Percentiles rank a stretch among this genome's conserved stretches.
These are phyloP conservation scores for Albifimbria verrucaria DNA, from an alignment of 2,329 filamentous ascomycete genomes.

Conservation along the genomic window DNA sequence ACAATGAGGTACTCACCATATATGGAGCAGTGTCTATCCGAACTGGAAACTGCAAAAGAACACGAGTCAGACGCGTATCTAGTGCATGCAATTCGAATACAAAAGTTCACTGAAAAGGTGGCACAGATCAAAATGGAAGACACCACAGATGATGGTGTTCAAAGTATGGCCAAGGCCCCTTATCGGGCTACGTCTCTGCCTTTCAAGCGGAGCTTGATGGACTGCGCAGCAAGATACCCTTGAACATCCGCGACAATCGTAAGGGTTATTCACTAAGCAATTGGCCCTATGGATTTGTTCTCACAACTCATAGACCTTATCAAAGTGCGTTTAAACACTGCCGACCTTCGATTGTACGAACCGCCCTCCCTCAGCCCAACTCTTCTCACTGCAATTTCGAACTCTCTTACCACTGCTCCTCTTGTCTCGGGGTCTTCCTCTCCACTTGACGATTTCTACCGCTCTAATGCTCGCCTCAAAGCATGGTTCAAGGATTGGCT, in stretches of 20 bases:
- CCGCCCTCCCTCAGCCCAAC: conserved; percentile 40
- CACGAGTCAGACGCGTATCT: conserved; percentile 44
- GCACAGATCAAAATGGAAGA: conserved; percentile 35
- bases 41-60: conserved; percentile 41
- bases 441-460: conserved; percentile 47
- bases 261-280: conserved; percentile 12
- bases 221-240: conserved; percentile 32
- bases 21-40: conserved; percentile 45
- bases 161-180: background rate
- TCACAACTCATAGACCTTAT: conserved; percentile 25
- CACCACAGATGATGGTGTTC: conserved; percentile 21
- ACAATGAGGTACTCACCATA: conserved; percentile 50
- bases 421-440: conserved; percentile 28
- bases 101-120: conserved; percentile 50
- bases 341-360: conserved; percentile 43
- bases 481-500: conserved; percentile 49
- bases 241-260: conserved; percentile 34
- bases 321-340: conserved; percentile 35
- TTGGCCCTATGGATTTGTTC: background rate
- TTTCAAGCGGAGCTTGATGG: conserved; percentile 44
- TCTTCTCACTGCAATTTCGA: conserved; percentile 38
- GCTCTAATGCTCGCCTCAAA: conserved; percentile 43
- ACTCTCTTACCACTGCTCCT: conserved; percentile 35
- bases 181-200: conserved; percentile 27
- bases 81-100: conserved; percentile 44